These are phyloP conservation scores for Penstemon barbatus DNA, from an alignment of 257 asterid genomes.

Conservation along the genomic window DNA sequence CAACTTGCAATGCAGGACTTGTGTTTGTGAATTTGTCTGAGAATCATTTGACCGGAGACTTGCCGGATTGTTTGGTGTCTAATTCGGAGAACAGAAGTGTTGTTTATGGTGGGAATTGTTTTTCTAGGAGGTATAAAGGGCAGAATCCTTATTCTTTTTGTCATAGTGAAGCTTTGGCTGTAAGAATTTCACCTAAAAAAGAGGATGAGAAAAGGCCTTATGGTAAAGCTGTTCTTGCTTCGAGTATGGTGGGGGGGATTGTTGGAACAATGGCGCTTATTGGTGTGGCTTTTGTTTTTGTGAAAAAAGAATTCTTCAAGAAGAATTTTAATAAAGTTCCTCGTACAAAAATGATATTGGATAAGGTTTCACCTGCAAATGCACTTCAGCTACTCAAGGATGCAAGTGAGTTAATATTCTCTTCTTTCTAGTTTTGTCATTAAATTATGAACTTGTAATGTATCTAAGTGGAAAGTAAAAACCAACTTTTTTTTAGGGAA, in stretches of 20 bases:
- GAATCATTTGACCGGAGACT: conserved; percentile 66
- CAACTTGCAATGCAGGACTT: conserved; percentile 55
- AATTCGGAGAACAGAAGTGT: conserved; percentile 28
- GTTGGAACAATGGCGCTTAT: conserved; percentile 49
- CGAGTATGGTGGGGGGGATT: conserved; percentile 65
- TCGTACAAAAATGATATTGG: conserved; percentile 47
- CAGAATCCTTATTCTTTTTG: conserved; percentile 66
- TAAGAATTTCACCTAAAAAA: conserved; percentile 50
- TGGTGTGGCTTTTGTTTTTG: conserved; percentile 51
- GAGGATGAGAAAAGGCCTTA: conserved; percentile 29
- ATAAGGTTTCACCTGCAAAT: conserved; percentile 60
- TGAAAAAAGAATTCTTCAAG: conserved; percentile 43
- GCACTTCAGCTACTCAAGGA: conserved; percentile 81
- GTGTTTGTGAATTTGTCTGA: conserved; percentile 56
- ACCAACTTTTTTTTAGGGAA: neutral
- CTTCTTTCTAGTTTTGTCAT: neutral
- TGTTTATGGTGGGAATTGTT: conserved; percentile 63
- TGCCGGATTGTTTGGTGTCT: conserved; percentile 62
- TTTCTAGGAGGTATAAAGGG: conserved; percentile 34
- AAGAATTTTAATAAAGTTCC: conserved; percentile 36
- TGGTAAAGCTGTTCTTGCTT: conserved; percentile 55
- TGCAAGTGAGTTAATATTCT: conserved; percentile 57
- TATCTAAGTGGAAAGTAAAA: neutral
- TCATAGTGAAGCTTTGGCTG: conserved; percentile 81
- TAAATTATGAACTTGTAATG: neutral